Conservation (phyloP, 1,139 yeast species). For the Pneumocystis wakefieldiae region DNA sequence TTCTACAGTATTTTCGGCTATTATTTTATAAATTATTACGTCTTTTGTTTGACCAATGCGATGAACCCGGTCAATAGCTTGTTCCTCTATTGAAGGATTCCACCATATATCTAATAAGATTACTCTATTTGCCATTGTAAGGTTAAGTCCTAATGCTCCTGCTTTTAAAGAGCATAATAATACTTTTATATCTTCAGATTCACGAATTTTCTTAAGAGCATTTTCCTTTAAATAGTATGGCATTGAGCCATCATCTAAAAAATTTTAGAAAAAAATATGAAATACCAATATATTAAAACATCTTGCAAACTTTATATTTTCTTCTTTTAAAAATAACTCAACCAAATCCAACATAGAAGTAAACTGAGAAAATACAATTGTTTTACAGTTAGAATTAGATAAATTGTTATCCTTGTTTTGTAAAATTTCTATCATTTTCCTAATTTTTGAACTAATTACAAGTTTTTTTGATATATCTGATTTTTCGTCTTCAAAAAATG, state of each 20-base stretch:
- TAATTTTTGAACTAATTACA: conserved; percentile 4
- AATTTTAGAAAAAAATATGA: not conserved
- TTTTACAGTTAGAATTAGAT: conserved; percentile 25
- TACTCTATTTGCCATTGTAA: conserved; percentile 42
- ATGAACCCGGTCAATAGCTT: conserved; percentile 48
- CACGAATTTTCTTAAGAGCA: conserved; percentile 6
- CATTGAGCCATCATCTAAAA: conserved; percentile 13
- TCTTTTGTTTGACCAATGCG: conserved; percentile 50
- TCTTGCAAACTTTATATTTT: conserved; percentile 38
- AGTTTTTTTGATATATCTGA: not conserved
- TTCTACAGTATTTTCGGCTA: conserved; percentile 92
- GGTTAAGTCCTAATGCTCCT: conserved; percentile 45
- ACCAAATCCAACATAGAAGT: conserved; percentile 62
- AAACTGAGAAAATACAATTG: conserved; percentile 75
- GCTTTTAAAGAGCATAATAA: conserved; percentile 42
- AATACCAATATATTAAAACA: not conserved
- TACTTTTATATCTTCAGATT: conserved; percentile 19
- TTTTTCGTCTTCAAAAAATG: not conserved
- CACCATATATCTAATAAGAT: conserved; percentile 49
- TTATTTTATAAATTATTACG: conserved; percentile 91
- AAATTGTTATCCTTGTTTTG: not conserved
- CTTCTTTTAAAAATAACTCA: conserved; percentile 38
- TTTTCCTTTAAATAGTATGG: conserved; percentile 9
- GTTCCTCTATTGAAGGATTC: conserved; percentile 49
- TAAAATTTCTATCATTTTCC: conserved; percentile 4